Evolutionary conservation across 495 filamentous ascomycete genomes (phyloP).

Genomic region (Annulohypoxylon nitens): DNA sequence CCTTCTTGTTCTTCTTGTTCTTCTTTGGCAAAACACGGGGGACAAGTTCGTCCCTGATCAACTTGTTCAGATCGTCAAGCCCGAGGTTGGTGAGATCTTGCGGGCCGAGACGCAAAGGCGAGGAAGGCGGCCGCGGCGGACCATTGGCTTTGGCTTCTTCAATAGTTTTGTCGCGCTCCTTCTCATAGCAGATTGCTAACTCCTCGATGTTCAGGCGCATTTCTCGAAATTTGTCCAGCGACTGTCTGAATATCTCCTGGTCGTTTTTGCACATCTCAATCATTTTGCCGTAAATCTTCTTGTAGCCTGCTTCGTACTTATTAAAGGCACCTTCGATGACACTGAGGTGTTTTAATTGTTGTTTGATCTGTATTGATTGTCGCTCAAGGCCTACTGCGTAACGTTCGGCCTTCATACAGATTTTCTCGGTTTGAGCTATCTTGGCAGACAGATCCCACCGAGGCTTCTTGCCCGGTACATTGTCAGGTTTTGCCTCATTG

Average conservation of each 20-base stretch:
- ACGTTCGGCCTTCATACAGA: not conserved
- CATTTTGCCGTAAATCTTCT: too few species aligned
- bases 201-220: not conserved
- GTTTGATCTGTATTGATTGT: too few species aligned
- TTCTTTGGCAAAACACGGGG: not conserved
- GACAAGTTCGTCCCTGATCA: not conserved
- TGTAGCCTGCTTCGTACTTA: too few species aligned
- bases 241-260: not conserved
- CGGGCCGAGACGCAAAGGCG: not conserved
- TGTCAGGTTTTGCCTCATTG: not conserved
- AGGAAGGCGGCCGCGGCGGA: not conserved
- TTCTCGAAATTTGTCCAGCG: not conserved
- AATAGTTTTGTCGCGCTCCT: not conserved
- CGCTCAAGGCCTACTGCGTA: too few species aligned
- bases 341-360: too few species aligned
- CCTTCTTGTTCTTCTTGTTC: not conserved
- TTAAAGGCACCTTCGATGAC: too few species aligned
- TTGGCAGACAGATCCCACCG: not conserved
- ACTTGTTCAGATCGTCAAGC: not conserved
- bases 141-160: not conserved
- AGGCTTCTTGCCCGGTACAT: not conserved
- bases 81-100: not conserved
- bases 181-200: not conserved
- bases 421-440: not conserved
- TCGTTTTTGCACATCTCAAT: not conserved